phyloP scores from a whole-genome alignment of 2,329 filamentous ascomycete genomes.

The Beauveria sp. region DNA sequence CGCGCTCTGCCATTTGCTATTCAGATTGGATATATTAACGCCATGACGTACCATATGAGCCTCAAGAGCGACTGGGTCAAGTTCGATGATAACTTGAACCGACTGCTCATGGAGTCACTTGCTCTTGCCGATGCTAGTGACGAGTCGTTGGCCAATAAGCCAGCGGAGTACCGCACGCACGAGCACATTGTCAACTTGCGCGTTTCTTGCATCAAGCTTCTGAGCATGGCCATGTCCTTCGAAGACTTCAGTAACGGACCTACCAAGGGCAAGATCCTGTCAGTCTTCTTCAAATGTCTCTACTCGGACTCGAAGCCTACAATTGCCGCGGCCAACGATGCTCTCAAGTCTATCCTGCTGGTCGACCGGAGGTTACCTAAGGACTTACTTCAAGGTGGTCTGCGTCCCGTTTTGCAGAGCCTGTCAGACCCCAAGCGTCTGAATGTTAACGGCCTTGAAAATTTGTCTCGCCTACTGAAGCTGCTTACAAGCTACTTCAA shows the following conservation, averaged over 20 bases:
- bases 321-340: conserved; percentile 87
- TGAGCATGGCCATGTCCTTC: conserved; percentile 89
- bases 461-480: conserved; percentile 79
- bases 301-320: conserved; percentile 91
- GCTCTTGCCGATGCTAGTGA: conserved; percentile 92
- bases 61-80: conserved; percentile 82
- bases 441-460: conserved; percentile 82
- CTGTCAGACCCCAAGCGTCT: conserved; percentile 89
- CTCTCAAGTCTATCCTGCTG: conserved; percentile 77
- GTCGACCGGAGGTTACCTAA: conserved; percentile 91
- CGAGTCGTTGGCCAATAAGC: conserved; percentile 85
- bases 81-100: conserved; percentile 86
- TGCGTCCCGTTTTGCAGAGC: conserved; percentile 93
- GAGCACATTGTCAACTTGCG: conserved; percentile 87
- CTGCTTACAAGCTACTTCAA: conserved; percentile 98
- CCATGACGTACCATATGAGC: conserved; percentile 89
- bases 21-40: conserved; percentile 97
- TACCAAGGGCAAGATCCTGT: conserved; percentile 67
- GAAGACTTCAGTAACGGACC: conserved; percentile 77
- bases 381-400: conserved; percentile 85
- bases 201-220: conserved; percentile 85
- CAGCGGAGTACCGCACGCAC: conserved; percentile 88
- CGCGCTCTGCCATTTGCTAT: conserved; percentile 87
- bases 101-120: conserved; percentile 86
- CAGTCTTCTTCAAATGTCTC: conserved; percentile 95